Percentiles rank a stretch among this genome's conserved stretches.
Conservation (phyloP, 192 early-diverging fungal genomes). For the Lobosporangium transversale region DNA sequence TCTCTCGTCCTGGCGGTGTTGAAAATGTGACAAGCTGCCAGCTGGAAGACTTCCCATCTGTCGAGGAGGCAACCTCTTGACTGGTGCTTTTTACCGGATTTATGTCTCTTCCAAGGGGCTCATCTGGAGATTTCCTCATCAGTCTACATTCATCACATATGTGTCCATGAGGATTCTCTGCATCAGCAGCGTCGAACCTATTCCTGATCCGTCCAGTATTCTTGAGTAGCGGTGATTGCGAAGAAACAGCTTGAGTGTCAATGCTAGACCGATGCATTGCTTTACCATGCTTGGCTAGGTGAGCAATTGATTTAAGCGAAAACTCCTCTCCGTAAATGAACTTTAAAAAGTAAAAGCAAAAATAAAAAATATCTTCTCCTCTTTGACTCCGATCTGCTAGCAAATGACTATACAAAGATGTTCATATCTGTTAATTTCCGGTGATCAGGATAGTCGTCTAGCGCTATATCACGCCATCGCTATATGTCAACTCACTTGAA, state of each 20-base stretch:
- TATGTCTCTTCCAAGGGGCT: constrained; percentile 17
- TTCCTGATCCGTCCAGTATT: constrained; percentile 27
- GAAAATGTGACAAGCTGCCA: constrained; percentile 46
- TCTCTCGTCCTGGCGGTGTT: constrained; percentile 30
- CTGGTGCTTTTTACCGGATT: neutral
- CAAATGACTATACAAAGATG: constrained; percentile 19
- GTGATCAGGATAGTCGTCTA: no score
- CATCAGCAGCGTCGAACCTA: neutral
- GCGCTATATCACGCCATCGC: no score
- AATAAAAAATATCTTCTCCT: constrained; percentile 54
- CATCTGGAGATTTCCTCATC: constrained; percentile 11
- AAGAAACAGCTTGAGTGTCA: constrained; percentile 1
- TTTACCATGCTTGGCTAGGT: constrained; percentile 16
- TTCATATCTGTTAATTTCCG: no score
- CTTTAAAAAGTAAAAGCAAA: constrained; percentile 53
- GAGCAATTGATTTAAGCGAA: constrained; percentile 26
- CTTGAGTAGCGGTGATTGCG: constrained; percentile 22
- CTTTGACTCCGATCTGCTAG: constrained; percentile 49
- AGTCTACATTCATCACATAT: constrained; percentile 34
- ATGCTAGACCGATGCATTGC: neutral
- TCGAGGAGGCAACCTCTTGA: constrained; percentile 39
- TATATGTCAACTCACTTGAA: constrained; percentile 27
- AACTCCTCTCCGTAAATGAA: constrained; percentile 52
- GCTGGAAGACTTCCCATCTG: constrained; percentile 45
- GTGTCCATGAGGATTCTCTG: neutral